Conservation (phyloP, 306 rosid genomes). For the Cucurbita moschata region DNA sequence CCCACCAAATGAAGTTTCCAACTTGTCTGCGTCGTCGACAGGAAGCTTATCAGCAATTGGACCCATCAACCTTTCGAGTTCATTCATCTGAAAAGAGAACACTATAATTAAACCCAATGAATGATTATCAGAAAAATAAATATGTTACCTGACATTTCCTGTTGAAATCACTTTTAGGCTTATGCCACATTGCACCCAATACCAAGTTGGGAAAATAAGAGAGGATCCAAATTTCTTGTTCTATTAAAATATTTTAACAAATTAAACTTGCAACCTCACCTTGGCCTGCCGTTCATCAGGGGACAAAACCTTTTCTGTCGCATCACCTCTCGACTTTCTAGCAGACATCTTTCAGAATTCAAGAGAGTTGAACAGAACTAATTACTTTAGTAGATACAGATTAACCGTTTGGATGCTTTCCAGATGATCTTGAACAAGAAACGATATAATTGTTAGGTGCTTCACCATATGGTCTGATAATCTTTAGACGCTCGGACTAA, state of each 20-base stretch:
- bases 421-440: conserved; percentile 1
- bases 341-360: conserved; percentile 29
- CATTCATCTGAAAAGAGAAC: conserved; percentile 29
- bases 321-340: conserved; percentile 19
- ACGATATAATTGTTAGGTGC: neutral
- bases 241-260: neutral
- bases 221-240: neutral
- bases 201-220: neutral
- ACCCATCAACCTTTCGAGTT: conserved; percentile 48
- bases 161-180: neutral
- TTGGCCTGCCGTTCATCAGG: conserved; percentile 37
- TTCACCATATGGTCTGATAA: neutral
- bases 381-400: neutral
- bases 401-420: neutral
- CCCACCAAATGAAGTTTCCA: conserved; percentile 64
- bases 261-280: conserved; percentile 20
- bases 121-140: neutral
- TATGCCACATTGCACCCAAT: neutral
- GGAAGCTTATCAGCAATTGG: conserved; percentile 47
- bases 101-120: neutral
- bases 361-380: conserved; percentile 8
- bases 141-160: neutral
- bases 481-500: neutral
- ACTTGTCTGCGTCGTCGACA: conserved; percentile 25
- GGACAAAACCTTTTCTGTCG: conserved; percentile 27